Percentiles rank a stretch among this genome's conserved stretches.
Conservation (phyloP, 2,329 filamentous ascomycete genomes). For the Fusarium duplospermum region DNA sequence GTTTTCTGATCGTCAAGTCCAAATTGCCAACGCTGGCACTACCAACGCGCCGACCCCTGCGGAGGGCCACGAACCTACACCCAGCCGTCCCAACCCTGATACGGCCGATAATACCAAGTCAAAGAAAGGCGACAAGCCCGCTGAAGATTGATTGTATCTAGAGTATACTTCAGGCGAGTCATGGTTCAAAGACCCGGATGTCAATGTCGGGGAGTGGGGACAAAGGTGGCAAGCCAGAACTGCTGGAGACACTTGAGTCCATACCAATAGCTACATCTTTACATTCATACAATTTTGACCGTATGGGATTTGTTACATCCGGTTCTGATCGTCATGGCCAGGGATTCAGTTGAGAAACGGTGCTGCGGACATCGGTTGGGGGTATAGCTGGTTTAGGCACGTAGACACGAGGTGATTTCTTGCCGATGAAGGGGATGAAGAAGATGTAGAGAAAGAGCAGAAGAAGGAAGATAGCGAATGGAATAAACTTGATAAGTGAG, state of each 20-base stretch:
- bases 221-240: not conserved
- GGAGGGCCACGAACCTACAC: not conserved
- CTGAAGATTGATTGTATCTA: not conserved
- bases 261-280: not conserved
- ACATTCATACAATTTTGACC: not conserved
- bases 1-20: not conserved
- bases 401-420: not conserved
- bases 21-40: not conserved
- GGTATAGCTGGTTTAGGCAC: not conserved
- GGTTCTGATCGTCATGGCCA: not conserved
- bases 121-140: not conserved
- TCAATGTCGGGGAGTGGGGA: not conserved
- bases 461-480: not conserved
- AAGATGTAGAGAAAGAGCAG: not conserved
- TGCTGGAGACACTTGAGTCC: not conserved
- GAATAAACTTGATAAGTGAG: not conserved
- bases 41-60: not conserved
- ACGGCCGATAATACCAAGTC: not conserved
- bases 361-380: not conserved
- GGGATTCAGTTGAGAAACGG: not conserved
- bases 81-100: not conserved
- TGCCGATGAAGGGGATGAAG: not conserved
- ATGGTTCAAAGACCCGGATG: too few relatives aligned
- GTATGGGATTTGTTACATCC: fast-evolving
- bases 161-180: not conserved